Evolutionary conservation across 805 yeast species (phyloP), one percentile per base, ranked within the genome.

Genomic region (Pichia deserticola): DNA sequence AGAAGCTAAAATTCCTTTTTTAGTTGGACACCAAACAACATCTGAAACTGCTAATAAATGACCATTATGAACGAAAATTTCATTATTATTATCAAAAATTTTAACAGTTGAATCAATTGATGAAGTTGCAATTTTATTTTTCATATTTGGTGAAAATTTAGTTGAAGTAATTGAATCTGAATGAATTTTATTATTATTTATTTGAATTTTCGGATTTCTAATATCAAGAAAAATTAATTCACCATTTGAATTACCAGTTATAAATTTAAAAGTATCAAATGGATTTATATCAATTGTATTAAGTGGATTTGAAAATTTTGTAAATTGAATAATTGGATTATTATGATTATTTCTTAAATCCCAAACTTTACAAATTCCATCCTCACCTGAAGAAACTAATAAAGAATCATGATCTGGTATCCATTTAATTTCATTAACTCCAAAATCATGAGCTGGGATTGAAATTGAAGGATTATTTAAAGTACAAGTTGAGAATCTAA

Each of bases 11-110:
- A 84, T 73, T 78, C 84, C 78, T 5, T 80, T 78, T 50, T 79
- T 86, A 51, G 81, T 81, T 0, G 80, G 77, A 50, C 86, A 85
- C 97, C 97, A 90, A 35, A 80, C 75, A 32, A 89, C 67, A 58
- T 89, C 97, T 55, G 84, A 86, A 3, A 90, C 87, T 4, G 92
- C 89, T n/a, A 84, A 70, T 77, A 84, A 76, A 64, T 90, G 98
- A 0, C 97, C 97, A 4, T 82, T 84, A 65, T 90, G 98, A 4
- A 74, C 72, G 60, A 90, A 89, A 7, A 79, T 42, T 47, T 76
- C 59, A 45, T 57, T 64, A 5, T 57, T 52, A 29, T 59, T 53
- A 7, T 86, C 85, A 78, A 83, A 81, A 3, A 88, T 37, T 57
- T 78, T 79, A 9, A 84, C 89, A 43, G 74, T 57, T 1, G 79